These are phyloP conservation scores for Podospora pseudocomata DNA, from an alignment of 495 filamentous ascomycete genomes.

Conservation along the genomic window DNA sequence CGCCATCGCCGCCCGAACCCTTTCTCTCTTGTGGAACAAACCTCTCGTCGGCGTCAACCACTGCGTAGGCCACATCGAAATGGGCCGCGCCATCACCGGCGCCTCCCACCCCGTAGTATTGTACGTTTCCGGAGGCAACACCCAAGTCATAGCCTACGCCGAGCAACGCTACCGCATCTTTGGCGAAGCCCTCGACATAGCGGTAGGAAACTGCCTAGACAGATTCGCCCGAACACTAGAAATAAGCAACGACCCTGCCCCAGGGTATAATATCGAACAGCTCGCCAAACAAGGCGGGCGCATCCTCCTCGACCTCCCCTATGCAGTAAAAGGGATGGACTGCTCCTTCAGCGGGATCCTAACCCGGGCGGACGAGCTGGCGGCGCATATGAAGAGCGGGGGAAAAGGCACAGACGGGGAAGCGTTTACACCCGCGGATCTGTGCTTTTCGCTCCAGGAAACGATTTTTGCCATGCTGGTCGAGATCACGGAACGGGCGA, in stretches of 20 bases:
- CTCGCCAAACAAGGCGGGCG: constrained; percentile 70
- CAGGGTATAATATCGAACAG: constrained; percentile 97
- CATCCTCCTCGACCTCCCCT: constrained; percentile 80
- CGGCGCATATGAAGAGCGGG: constrained; percentile 55
- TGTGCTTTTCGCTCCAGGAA: constrained; percentile 94
- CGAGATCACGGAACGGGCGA: constrained; percentile 96
- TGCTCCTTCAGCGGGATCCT: constrained; percentile 91
- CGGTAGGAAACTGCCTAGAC: constrained; percentile 95
- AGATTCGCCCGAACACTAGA: constrained; percentile 85
- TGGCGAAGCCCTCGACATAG: constrained; percentile 94
- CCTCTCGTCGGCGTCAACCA: constrained; percentile 90
- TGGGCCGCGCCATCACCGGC: constrained; percentile 91
- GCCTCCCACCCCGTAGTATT: constrained; percentile 90
- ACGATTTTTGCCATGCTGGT: constrained; percentile 95
- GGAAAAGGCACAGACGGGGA: constrained; percentile 42
- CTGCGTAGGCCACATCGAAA: constrained; percentile 97
- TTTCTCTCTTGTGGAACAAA: constrained; percentile 83
- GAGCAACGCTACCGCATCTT: constrained; percentile 94
- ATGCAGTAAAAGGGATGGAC: constrained; percentile 98
- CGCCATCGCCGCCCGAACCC: constrained; percentile 77
- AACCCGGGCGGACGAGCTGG: constrained; percentile 73
- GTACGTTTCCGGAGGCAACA: constrained; percentile 96
- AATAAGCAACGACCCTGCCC: constrained; percentile 93
- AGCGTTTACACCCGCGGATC: constrained; percentile 70
- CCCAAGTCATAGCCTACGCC: constrained; percentile 96